Evolutionary conservation across 495 filamentous ascomycete genomes (phyloP).

Genomic region (Clavariopsis aquatica): DNA sequence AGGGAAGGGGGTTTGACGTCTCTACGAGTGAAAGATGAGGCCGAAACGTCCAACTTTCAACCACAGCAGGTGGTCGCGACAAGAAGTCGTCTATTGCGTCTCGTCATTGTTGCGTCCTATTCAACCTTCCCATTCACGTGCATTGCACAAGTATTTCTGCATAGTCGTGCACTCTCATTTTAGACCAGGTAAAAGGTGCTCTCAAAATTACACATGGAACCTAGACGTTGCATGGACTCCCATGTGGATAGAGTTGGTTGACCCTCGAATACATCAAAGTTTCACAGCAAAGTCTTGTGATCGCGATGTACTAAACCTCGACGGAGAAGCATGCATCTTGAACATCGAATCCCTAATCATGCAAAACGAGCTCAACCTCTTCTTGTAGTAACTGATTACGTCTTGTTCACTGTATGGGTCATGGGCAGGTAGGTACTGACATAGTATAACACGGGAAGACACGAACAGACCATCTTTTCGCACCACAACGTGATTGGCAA

Average conservation of each 20-base stretch:
- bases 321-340: not conserved
- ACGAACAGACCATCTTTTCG: not conserved
- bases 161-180: not conserved
- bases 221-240: not conserved
- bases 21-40: constrained; percentile 37
- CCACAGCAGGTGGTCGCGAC: too few relatives aligned
- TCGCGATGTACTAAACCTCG: not conserved
- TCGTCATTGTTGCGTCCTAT: too few relatives aligned
- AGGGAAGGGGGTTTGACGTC: constrained; percentile 32
- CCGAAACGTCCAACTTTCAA: not conserved
- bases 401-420: too few relatives aligned
- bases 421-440: not conserved
- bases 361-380: not conserved
- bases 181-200: not conserved
- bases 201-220: not conserved
- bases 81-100: too few relatives aligned
- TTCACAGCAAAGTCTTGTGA: not conserved
- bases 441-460: not conserved
- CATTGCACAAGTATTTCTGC: not conserved
- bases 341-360: not conserved
- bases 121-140: not conserved
- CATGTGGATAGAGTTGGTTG: not conserved
- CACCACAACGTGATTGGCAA: not conserved
- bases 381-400: not conserved
- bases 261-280: not conserved